phyloP scores from a whole-genome alignment of 495 filamentous ascomycete species.

The Penicillium crystallinum region DNA sequence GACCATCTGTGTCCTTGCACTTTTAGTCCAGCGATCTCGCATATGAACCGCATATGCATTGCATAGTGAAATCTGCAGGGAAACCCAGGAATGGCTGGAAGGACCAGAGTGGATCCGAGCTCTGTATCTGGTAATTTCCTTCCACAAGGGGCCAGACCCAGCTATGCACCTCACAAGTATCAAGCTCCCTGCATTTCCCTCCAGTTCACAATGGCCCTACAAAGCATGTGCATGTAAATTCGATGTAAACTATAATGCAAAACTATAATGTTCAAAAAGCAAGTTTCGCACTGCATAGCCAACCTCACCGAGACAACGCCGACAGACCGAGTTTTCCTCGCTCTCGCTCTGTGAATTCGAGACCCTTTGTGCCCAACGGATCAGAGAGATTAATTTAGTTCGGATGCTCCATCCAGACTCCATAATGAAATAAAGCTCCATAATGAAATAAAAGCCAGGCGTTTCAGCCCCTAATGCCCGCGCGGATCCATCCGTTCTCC shows the following conservation, averaged over 20 bases:
- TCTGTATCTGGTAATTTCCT: neutral
- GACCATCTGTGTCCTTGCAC: constrained; percentile 12
- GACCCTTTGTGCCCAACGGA: neutral
- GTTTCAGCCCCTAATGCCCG: neutral
- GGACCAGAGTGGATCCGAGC: constrained; percentile 1
- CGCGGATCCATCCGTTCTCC: neutral
- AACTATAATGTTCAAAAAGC: neutral
- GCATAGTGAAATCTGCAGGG: constrained; percentile 11
- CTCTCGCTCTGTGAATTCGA: neutral
- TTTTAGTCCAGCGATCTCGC: constrained; percentile 22
- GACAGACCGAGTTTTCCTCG: neutral
- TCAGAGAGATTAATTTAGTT: neutral
- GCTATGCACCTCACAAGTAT: neutral
- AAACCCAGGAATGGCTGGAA: constrained; percentile 10
- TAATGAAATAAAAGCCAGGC: neutral
- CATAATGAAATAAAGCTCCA: neutral
- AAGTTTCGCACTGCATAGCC: neutral
- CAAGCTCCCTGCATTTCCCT: neutral
- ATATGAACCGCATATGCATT: constrained; percentile 17
- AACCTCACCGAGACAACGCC: neutral
- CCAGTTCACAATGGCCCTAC: neutral
- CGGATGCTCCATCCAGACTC: no score
- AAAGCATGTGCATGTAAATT: neutral
- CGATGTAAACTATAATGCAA: neutral
- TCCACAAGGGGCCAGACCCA: neutral